Evolutionary conservation across 345 rosid genomes (phyloP), one percentile per base, ranked within the genome.

Genomic region (Eucalyptus grandis): DNA sequence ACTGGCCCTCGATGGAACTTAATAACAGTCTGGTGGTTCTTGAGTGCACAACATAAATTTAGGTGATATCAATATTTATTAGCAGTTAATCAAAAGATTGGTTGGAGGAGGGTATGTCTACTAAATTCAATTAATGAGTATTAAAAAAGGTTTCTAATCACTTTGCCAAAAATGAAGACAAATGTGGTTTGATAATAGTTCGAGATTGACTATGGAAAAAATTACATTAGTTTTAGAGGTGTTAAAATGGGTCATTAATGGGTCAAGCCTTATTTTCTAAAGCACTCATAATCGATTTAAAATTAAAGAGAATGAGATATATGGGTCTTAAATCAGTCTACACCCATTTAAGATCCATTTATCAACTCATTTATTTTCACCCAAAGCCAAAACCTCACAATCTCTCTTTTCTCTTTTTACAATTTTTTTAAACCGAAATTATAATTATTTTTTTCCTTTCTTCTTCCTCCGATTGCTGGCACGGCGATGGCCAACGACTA

Each of bases 401-500:
- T 44, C 15, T 49, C 50, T 49, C 50, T 49, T 49, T n/a, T n/a
- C n/a, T n/a, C n/a, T n/a, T 5, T 49, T 12, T 49, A 49, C 50
- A 49, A 4, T 49, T 49, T 49, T 49, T 13, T 4, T 7, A 49
- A 13, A 49, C 0, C 0, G 1, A 49, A 49, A 49, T 49, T 49
- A 49, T 49, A 49, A 49, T 49, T 4, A 49, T 43, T 43, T 43
- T 43, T 43, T 43, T 43, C 43, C 43, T 43, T 49, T 49, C 50
- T 49, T 49, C 14, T 49, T 49, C 15, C 50, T 49, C 2, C 14
- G 43, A 0, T 43, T 7, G 43, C 43, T 2, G 1, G 43, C 43
- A 49, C 6, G 50, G 2, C 1, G 6, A 49, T 49, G 50, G 14
- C 50, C 2, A 0, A 0, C 14, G 14, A 49, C 5, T 1, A 5